Evolutionary conservation across 495 filamentous ascomycete species (phyloP).

Genomic region (Aspergillus nanangensis): DNA sequence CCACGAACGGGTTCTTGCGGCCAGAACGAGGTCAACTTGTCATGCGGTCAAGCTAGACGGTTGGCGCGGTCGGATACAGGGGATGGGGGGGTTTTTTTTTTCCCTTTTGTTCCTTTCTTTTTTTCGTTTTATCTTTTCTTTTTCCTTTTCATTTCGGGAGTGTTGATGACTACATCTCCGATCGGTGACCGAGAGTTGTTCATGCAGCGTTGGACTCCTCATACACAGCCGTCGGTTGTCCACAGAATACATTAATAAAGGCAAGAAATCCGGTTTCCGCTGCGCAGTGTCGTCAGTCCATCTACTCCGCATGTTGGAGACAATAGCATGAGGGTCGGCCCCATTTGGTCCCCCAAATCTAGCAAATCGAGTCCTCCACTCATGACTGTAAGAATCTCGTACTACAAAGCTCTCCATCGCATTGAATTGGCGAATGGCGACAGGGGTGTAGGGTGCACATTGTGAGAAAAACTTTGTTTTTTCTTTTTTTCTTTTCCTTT

Average conservation of each 20-base stretch:
- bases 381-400: background rate
- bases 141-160: background rate
- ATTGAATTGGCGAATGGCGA: conserved; percentile 3
- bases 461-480: background rate
- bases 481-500: background rate
- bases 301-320: background rate
- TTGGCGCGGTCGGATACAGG: background rate
- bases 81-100: background rate
- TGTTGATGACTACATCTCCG: background rate
- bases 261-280: background rate
- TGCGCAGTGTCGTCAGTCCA: background rate
- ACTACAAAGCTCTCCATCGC: background rate
- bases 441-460: conserved; percentile 4
- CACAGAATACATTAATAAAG: too few relatives aligned
- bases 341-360: background rate
- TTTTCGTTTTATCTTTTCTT: background rate
- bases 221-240: background rate
- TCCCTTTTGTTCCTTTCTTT: background rate
- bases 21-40: background rate
- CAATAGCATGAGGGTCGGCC: background rate
- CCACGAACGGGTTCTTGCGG: background rate
- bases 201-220: background rate
- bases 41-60: background rate
- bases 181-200: background rate
- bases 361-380: background rate